Evolutionary conservation across 1,284 basidiomycete genomes (phyloP).

Genomic region (Tilletia horrida): DNA sequence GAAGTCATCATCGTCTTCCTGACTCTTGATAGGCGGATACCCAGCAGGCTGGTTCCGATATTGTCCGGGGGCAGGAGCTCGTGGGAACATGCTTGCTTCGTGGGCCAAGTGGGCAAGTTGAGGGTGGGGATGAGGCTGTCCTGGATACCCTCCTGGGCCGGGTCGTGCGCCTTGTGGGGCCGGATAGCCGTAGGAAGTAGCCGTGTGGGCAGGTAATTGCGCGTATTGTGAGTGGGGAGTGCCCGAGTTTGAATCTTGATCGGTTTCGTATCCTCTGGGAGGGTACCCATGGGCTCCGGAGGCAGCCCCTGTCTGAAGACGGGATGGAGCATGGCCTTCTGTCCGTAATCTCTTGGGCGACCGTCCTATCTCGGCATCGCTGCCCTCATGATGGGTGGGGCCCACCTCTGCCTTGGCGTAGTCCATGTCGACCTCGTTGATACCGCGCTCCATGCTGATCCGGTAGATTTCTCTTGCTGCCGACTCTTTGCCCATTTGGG

Average conservation of each 20-base stretch:
- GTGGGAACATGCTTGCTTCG: constrained; percentile 10
- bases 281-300: too few relatives aligned
- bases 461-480: constrained; percentile 36
- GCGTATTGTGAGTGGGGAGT: background rate
- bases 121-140: background rate
- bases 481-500: constrained; percentile 36
- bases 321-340: background rate
- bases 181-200: background rate
- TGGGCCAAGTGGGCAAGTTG: constrained; percentile 9
- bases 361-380: constrained; percentile 19
- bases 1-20: constrained; percentile 25
- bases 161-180: background rate
- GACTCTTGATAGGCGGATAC: background rate
- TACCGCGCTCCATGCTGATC: constrained; percentile 34
- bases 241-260: background rate
- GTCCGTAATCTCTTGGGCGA: constrained; percentile 4
- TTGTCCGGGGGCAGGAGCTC: background rate
- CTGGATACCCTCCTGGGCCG: background rate
- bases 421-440: constrained; percentile 18
- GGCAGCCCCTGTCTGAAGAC: too few relatives aligned
- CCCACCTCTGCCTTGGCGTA: background rate
- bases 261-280: background rate
- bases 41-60: background rate
- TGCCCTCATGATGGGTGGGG: background rate
- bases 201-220: background rate